phyloP scores from a whole-genome alignment of 768 basidiomycete species.

The Tubosaeta brunneosetosa region DNA sequence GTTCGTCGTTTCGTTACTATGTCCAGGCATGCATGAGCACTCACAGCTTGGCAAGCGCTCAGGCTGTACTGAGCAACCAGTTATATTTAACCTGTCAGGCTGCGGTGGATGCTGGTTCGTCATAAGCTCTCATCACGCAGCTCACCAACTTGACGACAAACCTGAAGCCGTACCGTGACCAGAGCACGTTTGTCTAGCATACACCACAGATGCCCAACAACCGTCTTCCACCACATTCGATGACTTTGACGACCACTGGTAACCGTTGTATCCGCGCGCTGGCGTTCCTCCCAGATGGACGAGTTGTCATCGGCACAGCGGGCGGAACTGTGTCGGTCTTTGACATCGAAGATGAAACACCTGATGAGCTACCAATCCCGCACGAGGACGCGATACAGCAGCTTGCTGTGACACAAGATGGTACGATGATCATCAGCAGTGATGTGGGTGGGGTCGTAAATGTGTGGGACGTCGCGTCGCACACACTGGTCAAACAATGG shows the following conservation, averaged over 20 bases:
- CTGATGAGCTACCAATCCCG: background rate
- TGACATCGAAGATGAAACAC: background rate
- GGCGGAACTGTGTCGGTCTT: background rate
- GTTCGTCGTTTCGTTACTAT: too few relatives aligned
- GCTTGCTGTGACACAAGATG: background rate
- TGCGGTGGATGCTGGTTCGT: too few relatives aligned
- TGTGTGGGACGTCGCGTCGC: background rate
- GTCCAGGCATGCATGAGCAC: too few relatives aligned
- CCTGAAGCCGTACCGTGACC: too few relatives aligned
- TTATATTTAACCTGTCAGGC: too few relatives aligned
- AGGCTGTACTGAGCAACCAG: too few relatives aligned
- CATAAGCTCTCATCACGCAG: too few relatives aligned
- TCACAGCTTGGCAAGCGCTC: too few relatives aligned
- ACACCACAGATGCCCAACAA: background rate
- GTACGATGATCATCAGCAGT: background rate
- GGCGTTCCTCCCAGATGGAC: background rate
- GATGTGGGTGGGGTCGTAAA: background rate
- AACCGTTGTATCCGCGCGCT: background rate
- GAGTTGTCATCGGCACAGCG: background rate
- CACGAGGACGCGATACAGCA: background rate
- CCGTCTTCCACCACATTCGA: background rate
- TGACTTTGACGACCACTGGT: background rate
- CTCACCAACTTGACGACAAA: too few relatives aligned
- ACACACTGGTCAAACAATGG: background rate
- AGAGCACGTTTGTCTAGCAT: background rate